A percentile compares a stretch with the other conserved stretches of the same genome.
Evolutionary conservation across 2,329 filamentous ascomycete species (phyloP).

Genomic region (Penicillium sp.): DNA sequence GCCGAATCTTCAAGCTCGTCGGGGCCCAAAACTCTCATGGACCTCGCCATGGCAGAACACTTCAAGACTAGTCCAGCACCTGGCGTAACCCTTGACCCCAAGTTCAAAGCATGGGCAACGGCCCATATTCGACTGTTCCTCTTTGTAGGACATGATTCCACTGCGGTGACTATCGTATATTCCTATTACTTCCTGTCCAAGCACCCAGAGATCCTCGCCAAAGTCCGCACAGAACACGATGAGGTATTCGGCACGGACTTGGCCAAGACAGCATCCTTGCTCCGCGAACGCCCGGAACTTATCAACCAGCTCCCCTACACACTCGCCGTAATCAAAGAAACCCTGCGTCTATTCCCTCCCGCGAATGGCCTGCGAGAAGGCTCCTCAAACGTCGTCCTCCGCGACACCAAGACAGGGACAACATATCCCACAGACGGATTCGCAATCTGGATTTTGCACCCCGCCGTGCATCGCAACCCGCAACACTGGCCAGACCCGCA

Average conservation of each 20-base stretch:
- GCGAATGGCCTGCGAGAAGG: not conserved
- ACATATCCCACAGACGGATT: not conserved
- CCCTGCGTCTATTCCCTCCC: slow-evolving; percentile 16
- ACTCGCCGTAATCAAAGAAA: slow-evolving; percentile 19
- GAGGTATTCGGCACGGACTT: slow-evolving; percentile 10
- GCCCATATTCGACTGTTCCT: slow-evolving; percentile 4
- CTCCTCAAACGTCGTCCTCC: not conserved
- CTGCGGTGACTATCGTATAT: slow-evolving; percentile 11
- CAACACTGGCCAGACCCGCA: slow-evolving; percentile 10
- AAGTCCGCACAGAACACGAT: slow-evolving; percentile 19
- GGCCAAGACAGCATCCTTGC: not conserved
- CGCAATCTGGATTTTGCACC: not conserved
- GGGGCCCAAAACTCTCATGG: not conserved
- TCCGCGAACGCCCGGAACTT: slow-evolving; percentile 4
- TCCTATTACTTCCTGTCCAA: slow-evolving; percentile 7
- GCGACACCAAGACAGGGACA: not conserved
- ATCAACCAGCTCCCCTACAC: slow-evolving; percentile 18
- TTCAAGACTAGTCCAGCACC: not conserved
- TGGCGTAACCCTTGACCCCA: not conserved
- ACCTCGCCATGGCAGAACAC: not conserved
- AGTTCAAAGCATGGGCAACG: not conserved
- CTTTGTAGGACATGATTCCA: slow-evolving; percentile 8
- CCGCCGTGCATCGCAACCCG: slow-evolving; percentile 10
- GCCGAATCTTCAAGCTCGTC: not conserved
- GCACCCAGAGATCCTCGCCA: slow-evolving; percentile 9